Conservation (phyloP, 192 early-diverging fungal species). For the Entomortierella beljakovae region DNA sequence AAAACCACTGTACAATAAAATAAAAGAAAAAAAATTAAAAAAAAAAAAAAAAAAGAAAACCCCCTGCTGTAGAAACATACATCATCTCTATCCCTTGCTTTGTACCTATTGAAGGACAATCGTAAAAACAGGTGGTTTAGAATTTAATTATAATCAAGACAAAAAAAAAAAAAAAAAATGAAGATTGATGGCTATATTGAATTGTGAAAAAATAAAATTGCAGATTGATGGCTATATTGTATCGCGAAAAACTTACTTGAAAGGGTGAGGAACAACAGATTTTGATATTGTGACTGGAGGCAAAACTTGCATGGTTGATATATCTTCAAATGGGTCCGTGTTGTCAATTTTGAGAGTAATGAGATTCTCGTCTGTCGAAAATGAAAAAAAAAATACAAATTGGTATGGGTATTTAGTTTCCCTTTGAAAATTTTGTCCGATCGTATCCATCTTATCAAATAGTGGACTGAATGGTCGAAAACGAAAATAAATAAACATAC, state of each 20-base stretch:
- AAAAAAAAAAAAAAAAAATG: no score
- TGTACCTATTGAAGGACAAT: no score
- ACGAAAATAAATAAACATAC: slow-evolving; percentile 10
- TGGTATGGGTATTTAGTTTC: not conserved
- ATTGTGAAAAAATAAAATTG: no score
- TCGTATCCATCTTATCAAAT: no score
- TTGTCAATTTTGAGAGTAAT: slow-evolving; percentile 40
- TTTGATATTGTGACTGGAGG: slow-evolving; percentile 38
- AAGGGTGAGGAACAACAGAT: slow-evolving; percentile 15
- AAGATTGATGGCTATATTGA: no score
- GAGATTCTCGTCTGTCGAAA: slow-evolving; percentile 31
- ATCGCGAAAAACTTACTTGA: slow-evolving; percentile 9
- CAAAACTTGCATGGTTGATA: slow-evolving; percentile 15
- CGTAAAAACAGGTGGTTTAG: not conserved
- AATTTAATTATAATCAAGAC: not conserved
- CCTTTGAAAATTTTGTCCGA: not conserved
- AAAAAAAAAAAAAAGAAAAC: not conserved
- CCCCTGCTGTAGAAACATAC: not conserved
- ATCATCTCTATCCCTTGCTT: slow-evolving; percentile 19
- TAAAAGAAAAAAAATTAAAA: slow-evolving; percentile 1
- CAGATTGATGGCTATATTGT: not conserved
- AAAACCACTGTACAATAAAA: no score
- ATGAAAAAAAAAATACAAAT: not conserved
- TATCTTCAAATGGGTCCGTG: slow-evolving; percentile 28
- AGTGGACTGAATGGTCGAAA: not conserved